These are phyloP conservation scores for Nemophila menziesii DNA, from an alignment of 257 asterid species.

Conservation along the genomic window DNA sequence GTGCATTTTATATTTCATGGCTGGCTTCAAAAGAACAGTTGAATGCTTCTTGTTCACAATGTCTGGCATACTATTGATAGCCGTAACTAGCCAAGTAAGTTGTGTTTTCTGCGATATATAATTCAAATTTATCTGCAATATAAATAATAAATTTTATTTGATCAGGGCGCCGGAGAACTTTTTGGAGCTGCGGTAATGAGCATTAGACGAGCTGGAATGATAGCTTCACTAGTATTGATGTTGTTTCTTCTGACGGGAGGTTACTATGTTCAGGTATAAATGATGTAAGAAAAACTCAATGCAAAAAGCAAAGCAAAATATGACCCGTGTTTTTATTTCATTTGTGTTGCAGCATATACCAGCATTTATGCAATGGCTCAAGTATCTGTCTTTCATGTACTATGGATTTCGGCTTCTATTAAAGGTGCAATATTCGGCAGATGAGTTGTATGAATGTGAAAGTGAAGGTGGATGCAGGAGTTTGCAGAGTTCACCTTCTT, in stretches of 20 bases:
- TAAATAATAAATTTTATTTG: not conserved
- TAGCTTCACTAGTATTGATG: constrained; percentile 81
- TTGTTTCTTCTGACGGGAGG: constrained; percentile 98
- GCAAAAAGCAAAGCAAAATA: too few species aligned
- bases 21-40: constrained; percentile 62
- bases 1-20: constrained; percentile 91
- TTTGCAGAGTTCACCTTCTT: constrained; percentile 81
- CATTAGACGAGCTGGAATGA: constrained; percentile 71
- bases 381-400: constrained; percentile 76
- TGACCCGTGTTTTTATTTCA: not conserved
- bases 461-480: constrained; percentile 54
- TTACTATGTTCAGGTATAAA: constrained; percentile 74
- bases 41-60: constrained; percentile 69
- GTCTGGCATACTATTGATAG: constrained; percentile 46
- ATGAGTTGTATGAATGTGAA: constrained; percentile 58
- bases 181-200: constrained; percentile 92
- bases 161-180: constrained; percentile 92
- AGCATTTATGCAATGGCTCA: constrained; percentile 74
- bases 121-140: not conserved
- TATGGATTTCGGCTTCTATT: constrained; percentile 82
- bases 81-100: constrained; percentile 80
- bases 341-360: constrained; percentile 71
- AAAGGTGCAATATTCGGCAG: constrained; percentile 76
- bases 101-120: not conserved
- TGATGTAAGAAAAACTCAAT: not conserved